Evolutionary conservation across 176 grass and related monocot genomes (phyloP).

Genomic region (Dactylis glomerata): DNA sequence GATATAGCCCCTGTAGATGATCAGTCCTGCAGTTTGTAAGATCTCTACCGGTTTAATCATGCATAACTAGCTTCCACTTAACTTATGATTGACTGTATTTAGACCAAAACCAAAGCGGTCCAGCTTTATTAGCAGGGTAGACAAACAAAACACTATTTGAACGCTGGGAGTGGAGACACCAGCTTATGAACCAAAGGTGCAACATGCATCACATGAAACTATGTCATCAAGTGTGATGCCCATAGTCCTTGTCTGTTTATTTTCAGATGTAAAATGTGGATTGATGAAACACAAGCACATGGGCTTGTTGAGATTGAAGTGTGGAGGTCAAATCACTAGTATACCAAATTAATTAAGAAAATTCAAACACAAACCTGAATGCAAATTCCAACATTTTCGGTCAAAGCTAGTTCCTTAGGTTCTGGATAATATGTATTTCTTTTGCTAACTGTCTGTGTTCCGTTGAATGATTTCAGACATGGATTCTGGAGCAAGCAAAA

Average conservation of each 20-base stretch:
- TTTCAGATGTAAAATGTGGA: background rate
- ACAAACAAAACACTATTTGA: background rate
- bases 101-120: background rate
- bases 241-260: background rate
- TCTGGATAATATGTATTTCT: background rate
- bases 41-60: background rate
- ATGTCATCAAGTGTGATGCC: background rate
- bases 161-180: background rate
- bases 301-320: background rate
- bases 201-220: background rate
- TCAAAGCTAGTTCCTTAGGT: conserved; percentile 10
- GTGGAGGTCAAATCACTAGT: background rate
- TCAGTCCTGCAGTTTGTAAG: background rate
- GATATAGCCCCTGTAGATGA: background rate
- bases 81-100: background rate
- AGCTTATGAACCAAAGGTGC: background rate
- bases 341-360: background rate
- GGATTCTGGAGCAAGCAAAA: conserved; percentile 82
- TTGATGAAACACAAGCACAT: background rate
- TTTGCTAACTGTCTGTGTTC: conserved; percentile 22
- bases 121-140: background rate
- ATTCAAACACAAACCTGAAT: background rate
- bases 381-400: background rate
- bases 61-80: background rate
- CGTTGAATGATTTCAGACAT: conserved; percentile 60